Percentiles rank a stretch among this genome's conserved stretches.
These are phyloP conservation scores for Chaetomiaceae sp. DNA, from an alignment of 2,329 filamentous ascomycete species.

Conservation along the genomic window DNA sequence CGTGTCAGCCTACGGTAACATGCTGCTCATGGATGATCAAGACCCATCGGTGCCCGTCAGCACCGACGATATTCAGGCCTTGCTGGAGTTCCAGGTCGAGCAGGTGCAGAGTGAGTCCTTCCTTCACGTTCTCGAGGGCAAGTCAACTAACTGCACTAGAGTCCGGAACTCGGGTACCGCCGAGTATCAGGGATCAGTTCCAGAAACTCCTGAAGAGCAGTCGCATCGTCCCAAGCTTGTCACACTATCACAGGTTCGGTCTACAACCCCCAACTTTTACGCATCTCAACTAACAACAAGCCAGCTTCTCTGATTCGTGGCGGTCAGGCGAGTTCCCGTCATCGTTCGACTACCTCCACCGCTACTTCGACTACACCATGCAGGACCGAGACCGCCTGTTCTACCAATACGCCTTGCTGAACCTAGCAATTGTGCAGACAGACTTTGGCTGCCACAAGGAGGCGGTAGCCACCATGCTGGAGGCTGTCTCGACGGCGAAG, in stretches of 20 bases:
- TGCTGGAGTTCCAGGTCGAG: slow-evolving; percentile 84
- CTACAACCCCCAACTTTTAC: neutral
- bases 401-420: slow-evolving; percentile 93
- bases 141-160: slow-evolving; percentile 40
- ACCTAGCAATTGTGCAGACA: slow-evolving; percentile 86
- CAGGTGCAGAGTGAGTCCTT: slow-evolving; percentile 68
- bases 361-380: slow-evolving; percentile 97
- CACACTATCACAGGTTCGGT: slow-evolving; percentile 66
- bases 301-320: slow-evolving; percentile 86
- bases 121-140: neutral
- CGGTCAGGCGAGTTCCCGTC: slow-evolving; percentile 83
- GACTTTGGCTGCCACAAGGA: slow-evolving; percentile 91
- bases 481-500: slow-evolving; percentile 88
- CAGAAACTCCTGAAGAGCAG: slow-evolving; percentile 63
- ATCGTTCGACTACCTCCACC: slow-evolving; percentile 84
- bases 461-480: slow-evolving; percentile 89
- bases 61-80: slow-evolving; percentile 71
- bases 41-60: slow-evolving; percentile 51
- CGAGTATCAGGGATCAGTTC: slow-evolving; percentile 68
- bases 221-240: slow-evolving; percentile 64
- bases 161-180: slow-evolving; percentile 72
- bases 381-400: slow-evolving; percentile 76
- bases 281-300: slow-evolving; percentile 9
- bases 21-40: slow-evolving; percentile 40
- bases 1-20: slow-evolving; percentile 47